phyloP scores from a whole-genome alignment of 2,329 filamentous ascomycete species.

The Colletotrichum salicis region DNA sequence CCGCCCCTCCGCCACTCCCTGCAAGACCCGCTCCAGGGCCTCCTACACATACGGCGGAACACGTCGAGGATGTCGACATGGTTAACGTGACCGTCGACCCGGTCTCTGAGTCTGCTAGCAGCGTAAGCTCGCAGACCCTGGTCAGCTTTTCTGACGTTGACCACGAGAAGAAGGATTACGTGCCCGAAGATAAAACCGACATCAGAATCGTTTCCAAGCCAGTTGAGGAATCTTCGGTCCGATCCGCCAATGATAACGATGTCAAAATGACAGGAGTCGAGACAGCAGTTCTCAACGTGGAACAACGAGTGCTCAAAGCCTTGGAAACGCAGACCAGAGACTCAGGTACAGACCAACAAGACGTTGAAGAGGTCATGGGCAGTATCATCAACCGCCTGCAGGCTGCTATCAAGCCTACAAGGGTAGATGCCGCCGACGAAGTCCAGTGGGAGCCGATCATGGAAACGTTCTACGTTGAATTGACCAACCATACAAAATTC shows the following conservation, averaged over 20 bases:
- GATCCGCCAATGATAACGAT: constrained; percentile 29
- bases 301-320: constrained; percentile 57
- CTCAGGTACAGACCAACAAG: constrained; percentile 79
- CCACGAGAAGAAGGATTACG: constrained; percentile 47
- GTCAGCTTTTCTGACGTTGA: constrained; percentile 55
- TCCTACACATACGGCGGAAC: constrained; percentile 39
- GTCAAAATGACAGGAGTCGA: constrained; percentile 17
- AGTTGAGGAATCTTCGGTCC: constrained; percentile 38
- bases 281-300: constrained; percentile 42
- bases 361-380: constrained; percentile 95
- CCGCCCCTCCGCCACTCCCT: constrained; percentile 58
- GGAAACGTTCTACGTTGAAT: constrained; percentile 73
- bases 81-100: constrained; percentile 46
- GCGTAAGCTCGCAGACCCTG: constrained; percentile 63
- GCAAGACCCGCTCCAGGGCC: constrained; percentile 56
- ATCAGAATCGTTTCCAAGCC: constrained; percentile 18
- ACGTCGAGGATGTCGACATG: constrained; percentile 48
- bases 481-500: constrained; percentile 69
- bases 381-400: constrained; percentile 92
- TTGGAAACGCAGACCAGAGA: constrained; percentile 58
- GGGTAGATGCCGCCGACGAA: constrained; percentile 68
- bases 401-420: constrained; percentile 81
- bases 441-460: constrained; percentile 87
- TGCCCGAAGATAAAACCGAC: constrained; percentile 22
- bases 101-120: constrained; percentile 55